phyloP scores from a whole-genome alignment of 768 basidiomycete species.

The Pholiota microspora region DNA sequence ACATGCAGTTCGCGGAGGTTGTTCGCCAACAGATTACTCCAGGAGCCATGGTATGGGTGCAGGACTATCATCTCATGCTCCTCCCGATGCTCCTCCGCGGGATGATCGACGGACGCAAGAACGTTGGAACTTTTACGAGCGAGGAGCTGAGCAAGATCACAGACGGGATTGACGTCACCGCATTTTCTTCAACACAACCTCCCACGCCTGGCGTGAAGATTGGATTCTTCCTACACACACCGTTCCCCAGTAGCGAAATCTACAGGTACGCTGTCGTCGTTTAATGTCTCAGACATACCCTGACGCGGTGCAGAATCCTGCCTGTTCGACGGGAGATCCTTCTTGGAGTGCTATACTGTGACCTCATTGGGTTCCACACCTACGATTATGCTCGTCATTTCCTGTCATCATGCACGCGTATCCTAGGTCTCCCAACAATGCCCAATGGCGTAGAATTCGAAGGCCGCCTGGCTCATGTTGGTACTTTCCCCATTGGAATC shows the following conservation, averaged over 20 bases:
- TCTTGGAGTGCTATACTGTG: slow-evolving; percentile 93
- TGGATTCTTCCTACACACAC: slow-evolving; percentile 98
- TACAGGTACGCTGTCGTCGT: slow-evolving; percentile 63
- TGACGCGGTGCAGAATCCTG: slow-evolving; percentile 65
- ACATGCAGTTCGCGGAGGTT: slow-evolving; percentile 89
- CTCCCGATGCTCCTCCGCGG: slow-evolving; percentile 93
- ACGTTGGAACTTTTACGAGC: slow-evolving; percentile 53
- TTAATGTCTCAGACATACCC: slow-evolving; percentile 6
- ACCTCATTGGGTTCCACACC: slow-evolving; percentile 98
- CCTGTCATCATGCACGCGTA: slow-evolving; percentile 96
- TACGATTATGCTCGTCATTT: slow-evolving; percentile 99
- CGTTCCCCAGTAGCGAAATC: slow-evolving; percentile 97
- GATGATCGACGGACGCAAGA: slow-evolving; percentile 71
- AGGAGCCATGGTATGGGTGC: slow-evolving; percentile 98
- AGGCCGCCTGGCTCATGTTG: slow-evolving; percentile 93
- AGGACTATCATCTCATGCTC: slow-evolving; percentile 98
- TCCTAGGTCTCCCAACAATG: slow-evolving; percentile 93
- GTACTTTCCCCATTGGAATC: slow-evolving; percentile 99
- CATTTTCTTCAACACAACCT: slow-evolving; percentile 32
- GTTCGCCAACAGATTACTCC: slow-evolving; percentile 76
- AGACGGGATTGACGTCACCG: slow-evolving; percentile 64
- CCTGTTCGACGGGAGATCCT: slow-evolving; percentile 97
- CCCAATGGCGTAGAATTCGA: slow-evolving; percentile 98
- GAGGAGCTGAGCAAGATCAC: slow-evolving; percentile 67
- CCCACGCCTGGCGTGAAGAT: slow-evolving; percentile 79